Evolutionary conservation across 1,284 basidiomycete species (phyloP).

Genomic region (Papiliotrema flavescens): DNA sequence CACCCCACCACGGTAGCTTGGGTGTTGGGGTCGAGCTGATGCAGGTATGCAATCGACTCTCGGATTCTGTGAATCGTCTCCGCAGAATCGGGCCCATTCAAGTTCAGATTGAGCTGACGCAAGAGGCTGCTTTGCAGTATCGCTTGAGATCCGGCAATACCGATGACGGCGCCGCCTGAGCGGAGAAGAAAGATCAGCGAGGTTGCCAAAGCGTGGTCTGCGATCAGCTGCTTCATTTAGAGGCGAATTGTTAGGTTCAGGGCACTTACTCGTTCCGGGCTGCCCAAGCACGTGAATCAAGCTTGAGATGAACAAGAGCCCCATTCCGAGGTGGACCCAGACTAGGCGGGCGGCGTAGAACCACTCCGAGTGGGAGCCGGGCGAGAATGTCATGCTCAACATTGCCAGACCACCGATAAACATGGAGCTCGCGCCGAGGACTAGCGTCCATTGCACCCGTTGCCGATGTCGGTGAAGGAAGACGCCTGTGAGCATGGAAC

Average conservation of each 20-base stretch:
- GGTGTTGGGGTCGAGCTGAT: conserved; percentile 4
- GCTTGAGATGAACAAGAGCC: conserved; percentile 22
- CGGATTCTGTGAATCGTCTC: conserved; percentile 13
- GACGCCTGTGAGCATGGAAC: conserved; percentile 18
- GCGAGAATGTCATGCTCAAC: conserved; percentile 10
- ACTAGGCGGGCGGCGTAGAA: conserved; percentile 14
- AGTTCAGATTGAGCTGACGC: conserved; percentile 1
- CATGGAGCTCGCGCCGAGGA: conserved; percentile 10
- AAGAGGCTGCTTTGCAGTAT: conserved; percentile 17
- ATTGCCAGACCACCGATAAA: conserved; percentile 10
- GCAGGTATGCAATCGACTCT: conserved; percentile 14
- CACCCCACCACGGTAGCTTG: conserved; percentile 5
- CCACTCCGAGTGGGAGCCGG: conserved; percentile 8
- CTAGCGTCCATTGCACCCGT: conserved; percentile 8
- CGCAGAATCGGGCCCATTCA: not conserved
- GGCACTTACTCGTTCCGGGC: conserved; percentile 16
- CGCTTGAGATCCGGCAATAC: conserved; percentile 20
- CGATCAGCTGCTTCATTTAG: not conserved
- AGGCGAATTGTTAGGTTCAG: too few relatives aligned
- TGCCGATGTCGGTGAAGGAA: conserved; percentile 15
- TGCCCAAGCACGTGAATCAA: conserved; percentile 18
- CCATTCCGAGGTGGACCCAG: conserved; percentile 25
- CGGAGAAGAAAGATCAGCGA: conserved; percentile 22
- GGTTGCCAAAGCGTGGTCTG: conserved; percentile 21
- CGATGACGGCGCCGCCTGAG: conserved; percentile 15